Base-by-base conservation (phyloP, 495 filamentous ascomycete species). In the Peziza echinospora region DNA sequence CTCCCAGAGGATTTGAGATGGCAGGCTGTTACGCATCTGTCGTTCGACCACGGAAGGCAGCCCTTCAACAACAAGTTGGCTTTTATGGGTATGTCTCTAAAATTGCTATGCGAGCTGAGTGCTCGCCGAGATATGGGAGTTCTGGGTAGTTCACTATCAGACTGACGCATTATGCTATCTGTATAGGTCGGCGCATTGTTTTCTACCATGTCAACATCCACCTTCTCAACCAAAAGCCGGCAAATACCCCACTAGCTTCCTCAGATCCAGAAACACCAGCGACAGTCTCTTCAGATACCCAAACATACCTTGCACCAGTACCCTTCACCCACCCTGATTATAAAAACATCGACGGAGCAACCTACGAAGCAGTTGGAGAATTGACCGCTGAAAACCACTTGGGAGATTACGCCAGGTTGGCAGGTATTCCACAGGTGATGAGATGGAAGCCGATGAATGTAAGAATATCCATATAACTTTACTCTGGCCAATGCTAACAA, bases 1-100 rank as follows among this genome's bases (percentile, higher is more conserved):
- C 69, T 96, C 51, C 77, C 76, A 26, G 84, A 93, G 2, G 85
- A 96, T 64, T 67, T 87, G 53, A 93, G 94, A 64, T 99, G 87
- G 89, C 70, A 94, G 53, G 86, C 87, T 9, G 73, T 99, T 48
- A 99, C 89, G 30, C 89, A 99, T 63, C 94, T 94, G 75, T 93
- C 84, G 63, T 96, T 93, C 61, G 89, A 96, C 64, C 84, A 94
- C 54, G 89, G 84, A 43, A 69, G 84, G 57, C 76, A 85, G 66
- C 85, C 85, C 9, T 93, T 81, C 66, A 99, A 96, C 62, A 86
- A 93, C 50, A 75, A 85, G 48, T 68, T 99, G 61, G 79, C 80
- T n/a, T 85, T 80, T 51, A 66, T 93, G 28, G 89, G 89, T 92
- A 72, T 55, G 75, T 55, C 34, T 21, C 8, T 24, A n/a, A 26